Evolutionary conservation across 2,329 filamentous ascomycete species (phyloP).

Genomic region (Pseudogymnoascus sp.): DNA sequence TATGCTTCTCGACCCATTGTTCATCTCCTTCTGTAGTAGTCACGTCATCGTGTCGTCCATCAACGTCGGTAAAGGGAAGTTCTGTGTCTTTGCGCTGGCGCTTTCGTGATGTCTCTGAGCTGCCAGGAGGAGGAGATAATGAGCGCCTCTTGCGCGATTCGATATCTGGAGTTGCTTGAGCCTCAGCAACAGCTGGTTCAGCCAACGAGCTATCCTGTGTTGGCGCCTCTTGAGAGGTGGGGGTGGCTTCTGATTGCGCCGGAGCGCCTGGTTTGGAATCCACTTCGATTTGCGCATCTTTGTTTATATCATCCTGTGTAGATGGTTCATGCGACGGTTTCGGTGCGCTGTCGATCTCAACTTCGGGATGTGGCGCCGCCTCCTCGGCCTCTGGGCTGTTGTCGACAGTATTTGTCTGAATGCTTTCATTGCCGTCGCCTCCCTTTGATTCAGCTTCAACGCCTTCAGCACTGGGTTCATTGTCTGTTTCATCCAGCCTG

Average conservation of each 20-base stretch:
- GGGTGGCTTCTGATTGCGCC: neutral
- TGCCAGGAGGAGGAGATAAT: slow-evolving; percentile 50
- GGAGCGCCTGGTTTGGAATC: slow-evolving; percentile 8
- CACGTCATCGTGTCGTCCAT: slow-evolving; percentile 13
- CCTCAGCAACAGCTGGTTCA: slow-evolving; percentile 18
- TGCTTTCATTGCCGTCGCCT: slow-evolving; percentile 3
- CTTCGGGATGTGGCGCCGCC: neutral
- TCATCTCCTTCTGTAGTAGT: slow-evolving; percentile 17
- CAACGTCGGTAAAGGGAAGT: slow-evolving; percentile 1
- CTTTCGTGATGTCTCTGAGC: slow-evolving; percentile 49
- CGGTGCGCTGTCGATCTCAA: neutral
- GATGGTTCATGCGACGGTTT: neutral
- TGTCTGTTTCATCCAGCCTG: slow-evolving; percentile 46
- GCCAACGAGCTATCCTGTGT: slow-evolving; percentile 12
- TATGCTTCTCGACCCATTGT: slow-evolving; percentile 24
- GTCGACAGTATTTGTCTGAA: neutral
- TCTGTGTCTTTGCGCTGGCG: slow-evolving; percentile 35
- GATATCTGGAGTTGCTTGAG: slow-evolving; percentile 42
- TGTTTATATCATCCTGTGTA: neutral
- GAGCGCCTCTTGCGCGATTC: slow-evolving; percentile 64
- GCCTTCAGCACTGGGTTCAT: slow-evolving; percentile 30
- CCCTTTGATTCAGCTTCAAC: slow-evolving; percentile 15
- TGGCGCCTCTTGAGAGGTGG: slow-evolving; percentile 18
- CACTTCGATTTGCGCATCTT: slow-evolving; percentile 10
- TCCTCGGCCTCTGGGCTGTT: slow-evolving; percentile 11